These are phyloP conservation scores for Aegilops umbellulata DNA, from an alignment of 176 grass and related monocot species.

Conservation along the genomic window DNA sequence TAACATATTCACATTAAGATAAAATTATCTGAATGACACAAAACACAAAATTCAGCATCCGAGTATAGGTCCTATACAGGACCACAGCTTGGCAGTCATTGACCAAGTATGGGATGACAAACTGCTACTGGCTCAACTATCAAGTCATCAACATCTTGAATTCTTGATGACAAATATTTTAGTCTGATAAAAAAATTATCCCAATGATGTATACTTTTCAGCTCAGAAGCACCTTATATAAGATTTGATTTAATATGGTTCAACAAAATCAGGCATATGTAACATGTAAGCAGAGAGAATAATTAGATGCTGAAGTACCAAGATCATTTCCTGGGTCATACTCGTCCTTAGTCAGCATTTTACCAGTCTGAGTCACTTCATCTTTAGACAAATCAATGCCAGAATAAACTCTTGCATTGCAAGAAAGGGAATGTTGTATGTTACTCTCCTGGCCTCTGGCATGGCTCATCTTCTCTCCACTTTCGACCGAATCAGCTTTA, in stretches of 20 bases:
- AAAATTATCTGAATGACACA: background rate
- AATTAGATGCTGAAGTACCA: slow-evolving; percentile 39
- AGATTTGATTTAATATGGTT: background rate
- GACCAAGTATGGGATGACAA: slow-evolving; percentile 6
- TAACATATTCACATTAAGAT: background rate
- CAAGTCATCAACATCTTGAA: background rate
- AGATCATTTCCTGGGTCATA: slow-evolving; percentile 62
- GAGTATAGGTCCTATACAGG: background rate
- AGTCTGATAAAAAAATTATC: slow-evolving; percentile 4
- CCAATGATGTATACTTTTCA: background rate
- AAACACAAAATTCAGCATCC: background rate
- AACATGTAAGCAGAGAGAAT: slow-evolving; percentile 16
- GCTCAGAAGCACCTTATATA: slow-evolving; percentile 3
- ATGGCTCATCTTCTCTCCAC: slow-evolving; percentile 77
- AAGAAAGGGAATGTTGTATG: slow-evolving; percentile 88
- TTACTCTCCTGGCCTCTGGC: slow-evolving; percentile 57
- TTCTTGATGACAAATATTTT: background rate
- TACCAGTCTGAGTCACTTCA: slow-evolving; percentile 76
- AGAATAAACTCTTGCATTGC: slow-evolving; percentile 91
- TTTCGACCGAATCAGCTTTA: slow-evolving; percentile 90
- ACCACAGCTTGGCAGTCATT: background rate
- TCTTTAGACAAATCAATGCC: slow-evolving; percentile 84
- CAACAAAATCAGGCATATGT: slow-evolving; percentile 2
- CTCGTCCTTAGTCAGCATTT: slow-evolving; percentile 30
- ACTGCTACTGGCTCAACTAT: background rate